Evolutionary conservation across 148 eudicot species (phyloP).

Genomic region (Pouteria glomerata): DNA sequence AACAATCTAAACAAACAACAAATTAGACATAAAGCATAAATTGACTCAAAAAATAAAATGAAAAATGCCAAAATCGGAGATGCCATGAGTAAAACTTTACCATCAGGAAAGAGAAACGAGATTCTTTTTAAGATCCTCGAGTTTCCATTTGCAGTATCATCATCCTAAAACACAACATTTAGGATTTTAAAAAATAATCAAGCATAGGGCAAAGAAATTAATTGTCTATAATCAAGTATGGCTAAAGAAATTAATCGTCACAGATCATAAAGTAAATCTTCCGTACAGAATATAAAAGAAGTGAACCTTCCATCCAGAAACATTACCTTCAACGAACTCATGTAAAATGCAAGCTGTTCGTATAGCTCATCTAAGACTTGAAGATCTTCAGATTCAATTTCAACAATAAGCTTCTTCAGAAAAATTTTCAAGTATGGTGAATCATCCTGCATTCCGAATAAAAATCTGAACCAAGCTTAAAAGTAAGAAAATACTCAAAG

Average conservation of each 20-base stretch:
- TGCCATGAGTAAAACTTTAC: constrained; percentile 26
- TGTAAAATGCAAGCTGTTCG: constrained; percentile 57
- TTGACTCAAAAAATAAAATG: background rate
- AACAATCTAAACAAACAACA: constrained; percentile 21
- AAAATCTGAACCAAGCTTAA: background rate
- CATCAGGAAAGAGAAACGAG: constrained; percentile 56
- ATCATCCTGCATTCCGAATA: constrained; percentile 49
- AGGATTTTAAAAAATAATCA: background rate
- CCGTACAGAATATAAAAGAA: background rate
- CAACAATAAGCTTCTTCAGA: constrained; percentile 72
- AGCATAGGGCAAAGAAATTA: background rate
- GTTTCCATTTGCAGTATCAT: constrained; percentile 32
- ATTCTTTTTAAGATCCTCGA: constrained; percentile 57
- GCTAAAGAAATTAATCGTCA: background rate
- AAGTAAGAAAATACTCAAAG: background rate
- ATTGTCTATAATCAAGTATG: background rate
- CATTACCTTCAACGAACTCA: constrained; percentile 65
- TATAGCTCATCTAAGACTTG: constrained; percentile 75
- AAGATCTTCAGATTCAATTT: constrained; percentile 59
- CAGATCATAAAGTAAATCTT: too few species aligned
- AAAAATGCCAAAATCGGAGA: background rate
- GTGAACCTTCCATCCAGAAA: background rate
- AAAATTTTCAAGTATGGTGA: constrained; percentile 53
- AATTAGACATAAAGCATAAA: constrained; percentile 2
- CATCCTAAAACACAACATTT: constrained; percentile 37